Percentiles rank a stretch among this genome's conserved stretches.
Conservation (phyloP, 2,329 filamentous ascomycete genomes). For the Ceratocystis huliohia region DNA sequence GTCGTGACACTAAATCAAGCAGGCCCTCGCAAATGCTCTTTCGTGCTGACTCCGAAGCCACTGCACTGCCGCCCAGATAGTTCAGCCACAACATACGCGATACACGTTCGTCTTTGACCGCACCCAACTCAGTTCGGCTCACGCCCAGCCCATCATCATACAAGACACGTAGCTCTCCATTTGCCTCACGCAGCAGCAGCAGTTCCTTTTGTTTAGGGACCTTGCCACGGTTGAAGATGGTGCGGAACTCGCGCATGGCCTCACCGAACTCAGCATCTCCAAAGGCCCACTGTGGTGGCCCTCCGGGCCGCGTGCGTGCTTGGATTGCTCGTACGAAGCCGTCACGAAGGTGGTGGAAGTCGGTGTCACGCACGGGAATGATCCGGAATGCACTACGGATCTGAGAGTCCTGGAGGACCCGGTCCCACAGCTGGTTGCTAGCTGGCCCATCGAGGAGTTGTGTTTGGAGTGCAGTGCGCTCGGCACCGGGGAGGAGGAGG, state of each 20-base stretch:
- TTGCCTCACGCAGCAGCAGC: constrained; percentile 53
- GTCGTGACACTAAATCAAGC: constrained; percentile 75
- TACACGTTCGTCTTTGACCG: constrained; percentile 65
- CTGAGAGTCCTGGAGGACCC: constrained; percentile 51
- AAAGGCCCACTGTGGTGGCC: constrained; percentile 38
- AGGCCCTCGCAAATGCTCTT: constrained; percentile 75
- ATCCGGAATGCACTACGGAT: constrained; percentile 73
- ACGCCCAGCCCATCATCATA: constrained; percentile 44
- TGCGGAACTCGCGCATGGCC: constrained; percentile 66
- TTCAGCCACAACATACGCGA: constrained; percentile 76
- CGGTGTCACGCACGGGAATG: constrained; percentile 82
- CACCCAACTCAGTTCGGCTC: constrained; percentile 49
- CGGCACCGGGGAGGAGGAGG: constrained; percentile 52
- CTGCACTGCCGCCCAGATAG: constrained; percentile 74
- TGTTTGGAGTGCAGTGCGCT: constrained; percentile 60
- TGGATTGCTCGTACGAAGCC: constrained; percentile 81
- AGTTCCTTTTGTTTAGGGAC: constrained; percentile 72
- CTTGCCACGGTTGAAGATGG: constrained; percentile 65
- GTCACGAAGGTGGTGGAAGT: constrained; percentile 85
- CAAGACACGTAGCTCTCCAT: constrained; percentile 54
- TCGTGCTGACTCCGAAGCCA: constrained; percentile 72
- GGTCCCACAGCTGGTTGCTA: constrained; percentile 62
- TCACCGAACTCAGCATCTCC: constrained; percentile 64
- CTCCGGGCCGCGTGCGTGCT: constrained; percentile 43
- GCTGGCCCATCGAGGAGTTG: constrained; percentile 55